These are phyloP conservation scores for Selaginella moellendorffii DNA, from an alignment of 75 land plant species.

Conservation along the genomic window DNA sequence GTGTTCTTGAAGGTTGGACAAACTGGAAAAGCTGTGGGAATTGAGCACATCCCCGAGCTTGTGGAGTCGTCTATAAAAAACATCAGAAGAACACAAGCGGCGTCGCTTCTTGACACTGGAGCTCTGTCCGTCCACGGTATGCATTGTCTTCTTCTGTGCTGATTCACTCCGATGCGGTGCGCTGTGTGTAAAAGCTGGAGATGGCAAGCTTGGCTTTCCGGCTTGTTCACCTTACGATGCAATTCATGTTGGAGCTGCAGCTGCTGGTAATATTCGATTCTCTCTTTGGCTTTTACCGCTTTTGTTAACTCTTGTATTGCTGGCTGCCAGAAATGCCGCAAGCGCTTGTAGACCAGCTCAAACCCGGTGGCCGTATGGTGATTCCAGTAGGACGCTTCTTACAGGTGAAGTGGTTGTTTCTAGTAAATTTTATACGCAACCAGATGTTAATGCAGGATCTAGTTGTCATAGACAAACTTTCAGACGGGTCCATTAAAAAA, in stretches of 20 bases:
- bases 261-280: conserved; percentile 12
- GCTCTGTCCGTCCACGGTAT: conserved; percentile 22
- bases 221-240: conserved; percentile 28
- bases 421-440: not conserved
- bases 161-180: not conserved
- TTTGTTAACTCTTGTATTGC: not conserved
- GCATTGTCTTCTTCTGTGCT: not conserved
- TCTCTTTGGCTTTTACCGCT: not conserved
- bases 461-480: conserved; percentile 27
- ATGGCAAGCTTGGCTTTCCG: conserved; percentile 28
- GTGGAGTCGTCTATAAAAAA: conserved; percentile 21
- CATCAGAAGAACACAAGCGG: conserved; percentile 20
- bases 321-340: conserved; percentile 13
- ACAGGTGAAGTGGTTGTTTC: conserved; percentile 4
- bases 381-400: conserved; percentile 23
- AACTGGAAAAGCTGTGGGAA: conserved; percentile 22
- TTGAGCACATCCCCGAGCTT: conserved; percentile 33
- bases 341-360: conserved; percentile 22
- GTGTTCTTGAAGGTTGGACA: conserved; percentile 18
- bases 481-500: conserved; percentile 24
- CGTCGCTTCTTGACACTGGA: conserved; percentile 20
- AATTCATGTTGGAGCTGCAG: conserved; percentile 36
- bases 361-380: conserved; percentile 34
- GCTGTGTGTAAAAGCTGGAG: conserved; percentile 3
- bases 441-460: conserved; percentile 23